Conservation (phyloP, 1,284 basidiomycete species). For the Mixia osmundae region DNA sequence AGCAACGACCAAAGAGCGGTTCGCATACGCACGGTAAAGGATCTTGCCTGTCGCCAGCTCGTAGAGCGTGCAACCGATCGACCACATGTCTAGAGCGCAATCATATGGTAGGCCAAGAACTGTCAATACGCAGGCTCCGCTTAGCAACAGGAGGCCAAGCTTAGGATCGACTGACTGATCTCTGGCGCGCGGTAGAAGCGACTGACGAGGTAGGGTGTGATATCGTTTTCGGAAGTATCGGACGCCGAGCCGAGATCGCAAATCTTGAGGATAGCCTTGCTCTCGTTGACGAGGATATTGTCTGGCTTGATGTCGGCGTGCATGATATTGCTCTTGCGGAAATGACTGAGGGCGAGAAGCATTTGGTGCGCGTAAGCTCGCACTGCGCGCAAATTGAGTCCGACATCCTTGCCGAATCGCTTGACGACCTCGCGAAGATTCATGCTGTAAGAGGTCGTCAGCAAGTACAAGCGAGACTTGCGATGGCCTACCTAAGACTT, state of each 20-base stretch:
- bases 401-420: conserved; percentile 95
- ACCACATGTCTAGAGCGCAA: conserved; percentile 85
- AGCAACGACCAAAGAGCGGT: no score
- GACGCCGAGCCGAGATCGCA: conserved; percentile 93
- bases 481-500: conserved; percentile 43
- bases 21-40: no score
- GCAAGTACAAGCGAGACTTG: background rate
- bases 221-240: conserved; percentile 79
- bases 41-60: conserved; percentile 98
- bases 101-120: conserved; percentile 91
- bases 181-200: conserved; percentile 97
- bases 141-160: background rate
- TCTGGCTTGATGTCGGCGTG: conserved; percentile 98
- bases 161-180: conserved; percentile 48
- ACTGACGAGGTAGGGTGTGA: conserved; percentile 93
- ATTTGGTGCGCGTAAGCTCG: conserved; percentile 91
- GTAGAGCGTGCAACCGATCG: conserved; percentile 88
- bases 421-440: conserved; percentile 95
- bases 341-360: conserved; percentile 59
- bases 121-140: conserved; percentile 20
- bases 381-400: conserved; percentile 88
- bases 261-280: conserved; percentile 77
- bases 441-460: conserved; percentile 37
- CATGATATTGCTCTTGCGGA: conserved; percentile 77
- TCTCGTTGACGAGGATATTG: conserved; percentile 84